Evolutionary conservation across 306 rosid genomes (phyloP), one percentile per base, ranked within the genome.

Genomic region (Glycine latifolia): DNA sequence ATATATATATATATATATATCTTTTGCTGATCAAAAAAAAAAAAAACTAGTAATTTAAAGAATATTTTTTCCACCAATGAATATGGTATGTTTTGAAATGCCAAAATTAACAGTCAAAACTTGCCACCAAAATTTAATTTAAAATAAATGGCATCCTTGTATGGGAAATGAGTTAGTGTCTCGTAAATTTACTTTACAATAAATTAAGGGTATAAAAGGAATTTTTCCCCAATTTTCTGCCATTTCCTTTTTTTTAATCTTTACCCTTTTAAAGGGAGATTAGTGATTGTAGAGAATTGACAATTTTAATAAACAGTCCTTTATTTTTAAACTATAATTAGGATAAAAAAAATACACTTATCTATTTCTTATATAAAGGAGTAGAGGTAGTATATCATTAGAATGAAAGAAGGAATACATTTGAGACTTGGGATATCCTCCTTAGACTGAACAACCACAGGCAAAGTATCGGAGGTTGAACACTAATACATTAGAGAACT

Each of bases 361-460:
- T 58, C 3, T 58, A 12, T 8, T 16, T 58, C 12, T 17, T 7
- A 58, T 16, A 17, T 58, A 7, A 16, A 17, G 31, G 2, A 16
- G 1, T 14, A 3, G 4, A 6, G 3, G 61, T 10, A 60, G 2
- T 10, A 50, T 41, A 50, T 41, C 63, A n/a, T 49, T 76, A 76
- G 35, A 71, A 50, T 13, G 70, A 44, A 17, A 59, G 7, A 77
- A 20, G 63, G 44, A 41, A 77, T 77, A 39, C 20, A 39, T 16
- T 8, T 31, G 14, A 58, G 47, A 46, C 37, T 47, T 46, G 4
- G 33, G 10, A n/a, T 47, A 60, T 35, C 39, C 39, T 35, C 39
- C 39, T 3, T 35, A 35, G 39, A 35, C 60, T 12, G 48, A 50
- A 77, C 37, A 26, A 48, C 80, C 52, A 5, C 4, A 15, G 53